phyloP scores from a whole-genome alignment of 257 asterid genomes.

The Ophiorrhiza pumila region DNA sequence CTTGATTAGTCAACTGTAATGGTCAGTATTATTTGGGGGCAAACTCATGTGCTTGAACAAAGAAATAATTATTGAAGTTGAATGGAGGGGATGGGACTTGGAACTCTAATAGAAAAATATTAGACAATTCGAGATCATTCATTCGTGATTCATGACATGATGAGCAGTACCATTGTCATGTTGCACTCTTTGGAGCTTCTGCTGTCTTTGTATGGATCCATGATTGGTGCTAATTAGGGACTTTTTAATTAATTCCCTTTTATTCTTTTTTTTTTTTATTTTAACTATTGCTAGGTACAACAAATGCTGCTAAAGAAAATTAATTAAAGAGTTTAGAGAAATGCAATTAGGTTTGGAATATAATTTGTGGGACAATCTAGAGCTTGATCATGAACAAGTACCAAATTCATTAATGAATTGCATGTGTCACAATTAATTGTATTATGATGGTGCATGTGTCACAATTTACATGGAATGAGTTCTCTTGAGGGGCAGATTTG shows the following conservation, averaged over 20 bases:
- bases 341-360: not conserved
- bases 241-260: not conserved
- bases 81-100: not conserved
- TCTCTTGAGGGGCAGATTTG: no score
- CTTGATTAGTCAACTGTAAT: no score
- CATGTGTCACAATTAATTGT: no score
- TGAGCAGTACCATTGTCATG: not conserved
- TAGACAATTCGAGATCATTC: not conserved
- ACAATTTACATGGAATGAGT: no score
- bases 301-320: not conserved
- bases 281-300: not conserved
- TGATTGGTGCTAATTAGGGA: not conserved
- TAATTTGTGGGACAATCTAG: not conserved
- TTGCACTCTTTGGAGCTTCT: not conserved
- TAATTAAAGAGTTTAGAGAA: not conserved
- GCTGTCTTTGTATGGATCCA: not conserved
- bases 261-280: no score
- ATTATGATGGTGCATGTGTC: no score
- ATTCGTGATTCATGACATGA: slow-evolving; percentile 1
- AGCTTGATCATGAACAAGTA: no score
- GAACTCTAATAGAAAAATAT: no score
- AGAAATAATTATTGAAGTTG: not conserved
- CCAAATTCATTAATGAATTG: no score
- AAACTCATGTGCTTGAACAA: not conserved
- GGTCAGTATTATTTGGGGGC: not conserved